A percentile compares a stretch with the other conserved stretches of the same genome.
Conservation (phyloP, 768 basidiomycete genomes). For the Gloeostereum incarnatum region DNA sequence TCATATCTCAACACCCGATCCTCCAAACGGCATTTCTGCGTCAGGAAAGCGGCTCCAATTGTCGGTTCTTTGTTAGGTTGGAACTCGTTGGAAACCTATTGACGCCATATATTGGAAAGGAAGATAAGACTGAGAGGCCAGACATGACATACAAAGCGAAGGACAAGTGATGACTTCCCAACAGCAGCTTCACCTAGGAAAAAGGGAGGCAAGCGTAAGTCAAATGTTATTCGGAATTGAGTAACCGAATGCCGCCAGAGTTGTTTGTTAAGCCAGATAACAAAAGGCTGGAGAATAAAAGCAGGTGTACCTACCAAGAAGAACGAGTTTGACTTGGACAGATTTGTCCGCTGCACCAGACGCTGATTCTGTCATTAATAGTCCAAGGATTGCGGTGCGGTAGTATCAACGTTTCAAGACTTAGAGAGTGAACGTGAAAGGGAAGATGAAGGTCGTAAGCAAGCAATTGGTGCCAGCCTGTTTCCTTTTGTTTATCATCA, state of each 20-base stretch:
- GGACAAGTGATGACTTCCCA: slow-evolving; percentile 96
- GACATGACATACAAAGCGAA: slow-evolving; percentile 76
- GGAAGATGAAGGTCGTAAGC: slow-evolving; percentile 2
- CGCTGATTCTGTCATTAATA: slow-evolving; percentile 73
- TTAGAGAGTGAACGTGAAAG: slow-evolving; percentile 12
- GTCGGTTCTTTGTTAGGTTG: slow-evolving; percentile 99
- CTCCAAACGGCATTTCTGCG: slow-evolving; percentile 92
- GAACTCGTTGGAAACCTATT: slow-evolving; percentile 91
- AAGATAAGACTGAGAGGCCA: neutral
- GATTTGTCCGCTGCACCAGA: slow-evolving; percentile 78
- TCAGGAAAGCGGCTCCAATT: slow-evolving; percentile 93
- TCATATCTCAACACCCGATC: slow-evolving; percentile 91
- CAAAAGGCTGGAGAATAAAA: neutral
- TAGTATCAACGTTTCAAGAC: too few species aligned
- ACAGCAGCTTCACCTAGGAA: slow-evolving; percentile 90
- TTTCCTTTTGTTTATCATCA: neutral
- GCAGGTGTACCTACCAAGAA: slow-evolving; percentile 59
- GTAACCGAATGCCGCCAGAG: neutral
- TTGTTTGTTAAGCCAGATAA: neutral
- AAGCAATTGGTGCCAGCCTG: too few species aligned
- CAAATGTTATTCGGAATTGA: slow-evolving; percentile 6
- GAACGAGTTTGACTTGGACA: slow-evolving; percentile 95
- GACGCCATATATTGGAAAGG: neutral
- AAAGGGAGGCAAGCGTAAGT: slow-evolving; percentile 9
- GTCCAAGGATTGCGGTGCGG: too few species aligned